Evolutionary conservation across 345 rosid genomes (phyloP), one percentile per base, ranked within the genome.

Genomic region (Trapa bicornis): DNA sequence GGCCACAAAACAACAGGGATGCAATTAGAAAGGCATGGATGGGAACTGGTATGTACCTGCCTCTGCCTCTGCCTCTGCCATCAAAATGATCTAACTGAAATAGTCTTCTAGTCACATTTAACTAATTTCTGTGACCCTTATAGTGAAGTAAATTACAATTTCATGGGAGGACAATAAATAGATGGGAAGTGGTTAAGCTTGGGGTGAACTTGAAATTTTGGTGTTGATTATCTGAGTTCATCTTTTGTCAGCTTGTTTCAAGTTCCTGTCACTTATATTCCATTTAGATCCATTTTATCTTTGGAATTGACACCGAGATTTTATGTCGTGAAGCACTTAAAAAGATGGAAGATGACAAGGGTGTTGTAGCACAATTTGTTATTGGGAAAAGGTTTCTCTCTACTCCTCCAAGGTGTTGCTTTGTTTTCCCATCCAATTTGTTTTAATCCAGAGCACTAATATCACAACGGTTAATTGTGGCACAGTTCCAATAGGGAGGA

Each of bases 21-120:
- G 95, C 96, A 9, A 80, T 89, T 47, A 87, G 97, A 15, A 87
- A 87, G 82, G 91, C 99, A 57, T 91, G 97, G 99, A 86, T 89
- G 93, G 95, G 90, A 69, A 82, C 79, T 3, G 91, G 94, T 87
- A 82, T 41, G 65, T 47, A 68, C n/a, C 3, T n/a, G n/a, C n/a
- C n/a, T n/a, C n/a, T n/a, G n/a, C n/a, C n/a, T n/a, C n/a, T 11
- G 62, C 43, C 60, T 39, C 10, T 12, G 16, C 62, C 3, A 67
- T 37, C 41, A 22, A 9, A 11, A 11, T 53, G 70, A 54, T 42
- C 42, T 67, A 67, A 6, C 1, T 22, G 37, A 0, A 39, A 52
- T 45, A 29, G 29, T 57, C 33, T 67, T 3, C 8, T 41, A 41
- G 45, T 41, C n/a, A n/a, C n/a, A n/a, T n/a, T n/a, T n/a, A n/a